These are phyloP conservation scores for Pezicula radicicola DNA, from an alignment of 2,329 filamentous ascomycete genomes.

Conservation along the genomic window DNA sequence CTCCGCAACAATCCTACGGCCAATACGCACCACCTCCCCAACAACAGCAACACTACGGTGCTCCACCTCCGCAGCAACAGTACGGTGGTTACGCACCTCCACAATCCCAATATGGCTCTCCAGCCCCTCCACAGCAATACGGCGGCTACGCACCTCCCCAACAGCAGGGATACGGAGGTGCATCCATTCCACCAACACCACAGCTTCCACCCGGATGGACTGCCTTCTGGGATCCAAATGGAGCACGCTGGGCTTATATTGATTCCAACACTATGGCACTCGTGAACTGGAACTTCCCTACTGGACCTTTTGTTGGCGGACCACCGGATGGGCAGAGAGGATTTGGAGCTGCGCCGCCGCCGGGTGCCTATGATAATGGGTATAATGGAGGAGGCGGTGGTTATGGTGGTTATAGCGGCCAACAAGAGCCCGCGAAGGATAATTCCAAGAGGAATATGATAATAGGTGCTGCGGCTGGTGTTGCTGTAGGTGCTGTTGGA, in stretches of 20 bases:
- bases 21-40: not conserved
- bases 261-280: constrained; percentile 49
- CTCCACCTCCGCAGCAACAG: not conserved
- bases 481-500: constrained; percentile 52
- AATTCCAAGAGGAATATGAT: constrained; percentile 45
- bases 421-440: constrained; percentile 33
- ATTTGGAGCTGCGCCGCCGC: constrained; percentile 8
- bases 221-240: constrained; percentile 57
- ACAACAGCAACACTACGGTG: not conserved
- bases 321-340: not conserved
- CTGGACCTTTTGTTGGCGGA: constrained; percentile 41
- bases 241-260: constrained; percentile 62
- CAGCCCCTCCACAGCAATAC: constrained; percentile 25
- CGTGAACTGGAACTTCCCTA: constrained; percentile 25
- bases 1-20: not conserved
- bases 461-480: constrained; percentile 52
- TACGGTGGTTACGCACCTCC: constrained; percentile 1
- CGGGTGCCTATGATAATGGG: constrained; percentile 10
- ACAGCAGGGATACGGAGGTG: not conserved
- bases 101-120: constrained; percentile 8
- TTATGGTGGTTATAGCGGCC: constrained; percentile 24
- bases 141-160: constrained; percentile 25
- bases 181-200: constrained; percentile 28
- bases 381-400: constrained; percentile 14
- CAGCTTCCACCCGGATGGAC: constrained; percentile 59